These are phyloP conservation scores for Thermochaetoides dissita DNA, from an alignment of 2,329 filamentous ascomycete genomes.

Conservation along the genomic window DNA sequence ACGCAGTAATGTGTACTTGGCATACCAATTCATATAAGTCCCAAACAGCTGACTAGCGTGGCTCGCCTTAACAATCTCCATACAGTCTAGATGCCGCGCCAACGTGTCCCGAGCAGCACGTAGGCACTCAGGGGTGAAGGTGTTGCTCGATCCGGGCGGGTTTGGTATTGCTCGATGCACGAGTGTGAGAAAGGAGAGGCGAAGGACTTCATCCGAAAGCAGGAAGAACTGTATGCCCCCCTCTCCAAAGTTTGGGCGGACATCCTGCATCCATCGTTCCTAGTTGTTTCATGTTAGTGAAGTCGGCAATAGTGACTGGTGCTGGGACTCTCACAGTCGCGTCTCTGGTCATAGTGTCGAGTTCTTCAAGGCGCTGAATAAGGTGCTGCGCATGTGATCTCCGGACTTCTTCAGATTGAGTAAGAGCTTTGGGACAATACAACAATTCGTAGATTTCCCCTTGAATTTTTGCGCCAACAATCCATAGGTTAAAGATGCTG, in stretches of 20 bases:
- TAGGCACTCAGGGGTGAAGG: constrained; percentile 35
- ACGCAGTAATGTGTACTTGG: background rate
- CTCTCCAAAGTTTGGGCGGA: background rate
- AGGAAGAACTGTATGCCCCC: constrained; percentile 8
- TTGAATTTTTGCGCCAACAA: constrained; percentile 40
- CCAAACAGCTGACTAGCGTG: constrained; percentile 25
- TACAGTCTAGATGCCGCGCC: constrained; percentile 29
- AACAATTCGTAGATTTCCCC: constrained; percentile 42
- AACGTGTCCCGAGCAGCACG: constrained; percentile 34
- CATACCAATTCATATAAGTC: constrained; percentile 39
- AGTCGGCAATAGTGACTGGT: background rate
- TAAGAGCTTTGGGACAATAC: constrained; percentile 36
- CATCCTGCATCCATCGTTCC: background rate
- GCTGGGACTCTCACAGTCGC: background rate
- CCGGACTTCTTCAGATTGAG: constrained; percentile 25
- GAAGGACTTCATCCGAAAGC: constrained; percentile 9
- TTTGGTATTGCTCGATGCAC: constrained; percentile 38
- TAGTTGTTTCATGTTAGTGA: background rate
- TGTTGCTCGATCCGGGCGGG: constrained; percentile 26
- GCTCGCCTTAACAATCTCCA: constrained; percentile 25
- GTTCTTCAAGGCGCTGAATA: constrained; percentile 1
- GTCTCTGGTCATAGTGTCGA: constrained; percentile 1
- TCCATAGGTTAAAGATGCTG: constrained; percentile 35
- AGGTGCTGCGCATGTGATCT: constrained; percentile 20
- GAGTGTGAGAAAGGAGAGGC: constrained; percentile 25